Evolutionary conservation across 306 rosid genomes (phyloP).

Genomic region (Lathyrus aphaca): DNA sequence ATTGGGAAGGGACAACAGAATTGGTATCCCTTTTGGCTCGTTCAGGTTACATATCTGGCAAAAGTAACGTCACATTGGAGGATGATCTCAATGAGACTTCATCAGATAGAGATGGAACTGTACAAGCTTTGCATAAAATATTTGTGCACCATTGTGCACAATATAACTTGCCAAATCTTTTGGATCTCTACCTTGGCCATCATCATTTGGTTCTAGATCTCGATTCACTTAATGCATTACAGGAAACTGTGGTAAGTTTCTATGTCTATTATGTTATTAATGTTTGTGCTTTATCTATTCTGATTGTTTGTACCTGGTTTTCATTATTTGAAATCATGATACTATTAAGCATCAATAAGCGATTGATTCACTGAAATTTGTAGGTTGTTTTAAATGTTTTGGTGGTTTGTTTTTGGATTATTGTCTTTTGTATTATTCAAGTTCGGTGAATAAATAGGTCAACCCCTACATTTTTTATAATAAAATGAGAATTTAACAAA

Average conservation of each 20-base stretch:
- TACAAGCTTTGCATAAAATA: constrained; percentile 73
- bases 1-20: constrained; percentile 85
- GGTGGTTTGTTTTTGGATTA: constrained; percentile 17
- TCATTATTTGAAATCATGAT: constrained; percentile 31
- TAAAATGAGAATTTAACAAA: not conserved
- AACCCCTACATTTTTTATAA: not conserved
- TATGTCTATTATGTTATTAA: constrained; percentile 36
- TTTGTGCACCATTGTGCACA: constrained; percentile 72
- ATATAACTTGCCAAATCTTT: constrained; percentile 77
- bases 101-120: constrained; percentile 45
- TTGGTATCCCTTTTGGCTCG: constrained; percentile 74
- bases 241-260: constrained; percentile 86
- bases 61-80: constrained; percentile 38
- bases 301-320: constrained; percentile 36
- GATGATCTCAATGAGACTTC: constrained; percentile 57
- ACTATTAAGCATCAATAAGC: constrained; percentile 30
- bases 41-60: constrained; percentile 68
- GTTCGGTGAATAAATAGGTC: not conserved
- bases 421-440: constrained; percentile 11
- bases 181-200: constrained; percentile 87
- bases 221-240: constrained; percentile 65
- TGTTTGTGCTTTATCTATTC: constrained; percentile 38
- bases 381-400: constrained; percentile 13
- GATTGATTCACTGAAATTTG: constrained; percentile 33
- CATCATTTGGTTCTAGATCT: constrained; percentile 62